Percentiles rank a stretch among this genome's conserved stretches.
These are phyloP conservation scores for Stemphylium lycopersici DNA, from an alignment of 2,329 filamentous ascomycete genomes.

Conservation along the genomic window DNA sequence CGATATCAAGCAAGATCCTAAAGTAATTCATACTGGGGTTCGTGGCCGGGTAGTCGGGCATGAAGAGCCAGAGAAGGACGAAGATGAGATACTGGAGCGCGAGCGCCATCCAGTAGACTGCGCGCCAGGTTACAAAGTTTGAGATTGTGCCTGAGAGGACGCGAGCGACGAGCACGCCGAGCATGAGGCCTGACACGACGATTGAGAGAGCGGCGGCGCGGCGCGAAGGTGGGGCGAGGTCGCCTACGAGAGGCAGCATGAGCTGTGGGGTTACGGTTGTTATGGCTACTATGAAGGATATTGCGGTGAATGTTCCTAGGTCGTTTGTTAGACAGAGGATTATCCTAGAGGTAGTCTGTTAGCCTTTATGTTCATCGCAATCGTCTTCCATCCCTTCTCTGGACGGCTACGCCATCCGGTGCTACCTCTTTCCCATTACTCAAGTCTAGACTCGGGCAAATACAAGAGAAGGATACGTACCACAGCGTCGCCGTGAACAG, in stretches of 20 bases:
- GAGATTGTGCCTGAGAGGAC: slow-evolving; percentile 77
- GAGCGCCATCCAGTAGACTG: slow-evolving; percentile 79
- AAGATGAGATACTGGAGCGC: slow-evolving; percentile 73
- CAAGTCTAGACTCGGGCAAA: not conserved
- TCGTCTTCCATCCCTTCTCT: no score
- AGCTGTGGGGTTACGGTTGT: slow-evolving; percentile 76
- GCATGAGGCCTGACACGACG: slow-evolving; percentile 74
- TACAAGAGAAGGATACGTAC: slow-evolving; percentile 51
- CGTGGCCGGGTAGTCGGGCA: slow-evolving; percentile 81
- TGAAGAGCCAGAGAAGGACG: slow-evolving; percentile 69
- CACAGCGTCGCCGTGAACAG: slow-evolving; percentile 70
- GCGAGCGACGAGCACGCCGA: slow-evolving; percentile 78
- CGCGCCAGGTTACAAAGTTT: slow-evolving; percentile 75
- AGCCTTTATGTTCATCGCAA: not conserved
- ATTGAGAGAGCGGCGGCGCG: slow-evolving; percentile 74
- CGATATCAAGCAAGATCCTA: slow-evolving; percentile 68
- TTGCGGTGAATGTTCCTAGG: slow-evolving; percentile 68
- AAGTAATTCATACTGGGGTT: slow-evolving; percentile 73
- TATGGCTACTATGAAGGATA: slow-evolving; percentile 77
- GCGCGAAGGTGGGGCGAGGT: slow-evolving; percentile 72
- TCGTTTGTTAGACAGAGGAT: slow-evolving; percentile 71
- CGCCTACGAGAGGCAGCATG: slow-evolving; percentile 81
- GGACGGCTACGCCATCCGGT: no score
- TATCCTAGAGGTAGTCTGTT: slow-evolving; percentile 48
- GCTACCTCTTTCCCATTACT: no score